Evolutionary conservation across 179 eudicot species (phyloP).

Genomic region (Nepenthes alata): DNA sequence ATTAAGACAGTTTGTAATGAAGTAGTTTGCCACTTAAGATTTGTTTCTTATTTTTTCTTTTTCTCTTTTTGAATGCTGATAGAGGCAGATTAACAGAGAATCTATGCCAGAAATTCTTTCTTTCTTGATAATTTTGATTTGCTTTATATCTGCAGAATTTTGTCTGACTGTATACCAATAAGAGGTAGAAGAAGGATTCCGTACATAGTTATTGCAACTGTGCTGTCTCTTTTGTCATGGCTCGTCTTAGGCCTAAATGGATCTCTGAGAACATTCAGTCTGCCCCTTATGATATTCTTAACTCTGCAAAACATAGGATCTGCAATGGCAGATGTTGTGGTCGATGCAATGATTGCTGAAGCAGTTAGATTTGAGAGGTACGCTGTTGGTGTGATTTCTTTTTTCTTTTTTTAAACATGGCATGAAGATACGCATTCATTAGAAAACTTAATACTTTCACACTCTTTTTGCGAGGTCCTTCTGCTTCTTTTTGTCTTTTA

Average conservation of each 20-base stretch:
- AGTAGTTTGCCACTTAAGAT: no score
- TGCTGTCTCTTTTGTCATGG: conserved; percentile 83
- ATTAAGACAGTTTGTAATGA: no score
- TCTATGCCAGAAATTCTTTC: not conserved
- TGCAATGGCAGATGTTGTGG: conserved; percentile 98
- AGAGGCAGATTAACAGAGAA: no score
- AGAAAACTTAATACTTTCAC: not conserved
- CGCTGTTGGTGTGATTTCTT: conserved; percentile 9
- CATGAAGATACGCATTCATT: not conserved
- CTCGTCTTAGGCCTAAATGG: conserved; percentile 44
- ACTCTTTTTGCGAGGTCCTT: no score
- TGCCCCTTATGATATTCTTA: conserved; percentile 53
- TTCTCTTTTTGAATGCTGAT: no score
- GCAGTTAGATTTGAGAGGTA: conserved; percentile 80
- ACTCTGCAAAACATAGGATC: conserved; percentile 83
- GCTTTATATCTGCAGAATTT: conserved; percentile 43
- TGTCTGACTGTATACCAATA: conserved; percentile 91
- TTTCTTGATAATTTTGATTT: conserved; percentile 5
- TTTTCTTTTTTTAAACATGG: not conserved
- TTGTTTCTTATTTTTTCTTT: no score
- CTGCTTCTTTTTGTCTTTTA: no score
- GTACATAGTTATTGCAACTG: conserved; percentile 62
- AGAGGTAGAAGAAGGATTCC: conserved; percentile 78
- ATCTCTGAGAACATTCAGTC: conserved; percentile 41
- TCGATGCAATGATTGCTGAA: conserved; percentile 98